These are phyloP conservation scores for Cochlearia excelsa DNA, from an alignment of 345 rosid genomes.

Conservation along the genomic window DNA sequence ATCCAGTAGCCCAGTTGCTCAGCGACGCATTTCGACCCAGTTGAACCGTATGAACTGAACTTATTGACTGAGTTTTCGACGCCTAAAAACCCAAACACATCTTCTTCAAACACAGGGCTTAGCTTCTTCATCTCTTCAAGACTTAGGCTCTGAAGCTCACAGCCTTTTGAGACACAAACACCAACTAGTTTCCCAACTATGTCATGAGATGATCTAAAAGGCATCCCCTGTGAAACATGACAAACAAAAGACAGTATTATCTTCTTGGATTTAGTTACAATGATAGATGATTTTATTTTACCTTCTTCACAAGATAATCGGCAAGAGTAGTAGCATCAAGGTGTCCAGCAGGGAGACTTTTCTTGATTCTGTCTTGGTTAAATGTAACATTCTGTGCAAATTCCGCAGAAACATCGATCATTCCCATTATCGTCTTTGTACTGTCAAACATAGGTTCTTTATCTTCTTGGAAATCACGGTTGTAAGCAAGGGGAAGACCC, in stretches of 20 bases:
- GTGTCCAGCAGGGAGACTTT: slow-evolving; percentile 81
- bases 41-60: slow-evolving; percentile 74
- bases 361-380: slow-evolving; percentile 59
- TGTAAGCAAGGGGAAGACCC: slow-evolving; percentile 96
- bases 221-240: slow-evolving; percentile 56
- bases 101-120: slow-evolving; percentile 61
- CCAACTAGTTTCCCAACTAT: slow-evolving; percentile 86
- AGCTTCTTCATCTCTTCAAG: slow-evolving; percentile 68
- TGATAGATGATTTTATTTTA: slow-evolving; percentile 15
- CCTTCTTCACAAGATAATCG: slow-evolving; percentile 93
- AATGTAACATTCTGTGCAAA: slow-evolving; percentile 83
- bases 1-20: slow-evolving; percentile 66
- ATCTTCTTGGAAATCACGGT: slow-evolving; percentile 98
- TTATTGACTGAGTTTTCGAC: slow-evolving; percentile 75
- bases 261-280: background rate
- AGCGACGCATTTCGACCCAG: slow-evolving; percentile 64
- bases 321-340: slow-evolving; percentile 98
- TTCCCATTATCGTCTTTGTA: slow-evolving; percentile 69
- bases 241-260: background rate
- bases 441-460: slow-evolving; percentile 93
- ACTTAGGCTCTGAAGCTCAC: slow-evolving; percentile 69
- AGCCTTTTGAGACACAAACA: slow-evolving; percentile 62
- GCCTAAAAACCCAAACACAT: slow-evolving; percentile 71
- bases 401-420: slow-evolving; percentile 94
- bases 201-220: slow-evolving; percentile 94